These are phyloP conservation scores for Xylariaceae sp. DNA, from an alignment of 2,329 filamentous ascomycete species.

Conservation along the genomic window DNA sequence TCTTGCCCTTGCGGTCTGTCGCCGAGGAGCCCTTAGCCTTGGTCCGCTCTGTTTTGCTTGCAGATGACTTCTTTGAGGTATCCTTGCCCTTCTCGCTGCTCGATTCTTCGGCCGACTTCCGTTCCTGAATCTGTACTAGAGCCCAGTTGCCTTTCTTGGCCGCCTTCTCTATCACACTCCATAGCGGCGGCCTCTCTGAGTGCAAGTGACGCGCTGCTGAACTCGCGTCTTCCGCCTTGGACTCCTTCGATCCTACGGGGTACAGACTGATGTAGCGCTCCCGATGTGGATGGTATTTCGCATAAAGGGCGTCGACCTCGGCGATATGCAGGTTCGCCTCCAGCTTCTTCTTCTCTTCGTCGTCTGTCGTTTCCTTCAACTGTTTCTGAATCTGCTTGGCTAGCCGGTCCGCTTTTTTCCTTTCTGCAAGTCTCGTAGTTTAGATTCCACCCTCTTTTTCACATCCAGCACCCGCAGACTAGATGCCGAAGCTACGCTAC, in stretches of 20 bases:
- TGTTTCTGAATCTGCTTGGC: conserved; percentile 60
- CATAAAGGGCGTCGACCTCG: conserved; percentile 71
- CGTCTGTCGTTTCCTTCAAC: conserved; percentile 46
- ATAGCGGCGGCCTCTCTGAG: conserved; percentile 55
- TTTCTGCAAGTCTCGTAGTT: conserved; percentile 44
- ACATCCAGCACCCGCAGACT: too few species aligned
- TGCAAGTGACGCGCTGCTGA: conserved; percentile 39
- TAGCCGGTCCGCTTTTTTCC: conserved; percentile 65
- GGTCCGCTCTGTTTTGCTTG: conserved; percentile 9
- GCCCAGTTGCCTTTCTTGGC: conserved; percentile 37
- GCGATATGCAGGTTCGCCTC: conserved; percentile 57
- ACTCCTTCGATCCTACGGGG: conserved; percentile 37
- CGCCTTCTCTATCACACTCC: conserved; percentile 60
- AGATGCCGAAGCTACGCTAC: conserved; percentile 18
- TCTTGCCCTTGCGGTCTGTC: conserved; percentile 23
- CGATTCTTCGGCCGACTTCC: conserved; percentile 20
- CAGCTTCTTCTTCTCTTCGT: conserved; percentile 47
- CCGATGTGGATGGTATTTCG: conserved; percentile 64
- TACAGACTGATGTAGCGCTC: conserved; percentile 66
- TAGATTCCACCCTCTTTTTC: conserved; percentile 2
- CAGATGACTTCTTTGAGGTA: conserved; percentile 11
- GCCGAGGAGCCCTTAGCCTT: conserved; percentile 17
- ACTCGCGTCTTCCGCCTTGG: conserved; percentile 39
- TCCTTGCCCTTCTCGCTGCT: conserved; percentile 12
- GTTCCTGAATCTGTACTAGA: conserved; percentile 29